These are phyloP conservation scores for Diaporthe capsici DNA, from an alignment of 2,329 filamentous ascomycete genomes.

Conservation along the genomic window DNA sequence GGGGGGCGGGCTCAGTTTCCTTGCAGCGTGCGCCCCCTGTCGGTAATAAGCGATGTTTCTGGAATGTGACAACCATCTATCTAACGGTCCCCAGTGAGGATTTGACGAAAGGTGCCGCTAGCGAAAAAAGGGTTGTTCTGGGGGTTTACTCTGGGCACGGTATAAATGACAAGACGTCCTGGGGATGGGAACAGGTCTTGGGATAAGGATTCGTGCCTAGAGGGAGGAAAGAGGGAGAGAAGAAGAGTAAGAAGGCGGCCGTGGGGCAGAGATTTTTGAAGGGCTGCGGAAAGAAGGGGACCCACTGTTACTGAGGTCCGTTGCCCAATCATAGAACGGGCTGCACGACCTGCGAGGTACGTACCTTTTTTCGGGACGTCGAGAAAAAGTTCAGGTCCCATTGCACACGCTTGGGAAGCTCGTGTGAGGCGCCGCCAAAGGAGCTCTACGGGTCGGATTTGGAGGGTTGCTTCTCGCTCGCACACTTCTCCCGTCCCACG, in stretches of 20 bases:
- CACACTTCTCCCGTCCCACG: slow-evolving; percentile 25
- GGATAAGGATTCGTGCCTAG: slow-evolving; percentile 93
- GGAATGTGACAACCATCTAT: slow-evolving; percentile 91
- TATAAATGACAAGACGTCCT: slow-evolving; percentile 91
- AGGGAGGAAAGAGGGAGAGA: slow-evolving; percentile 53
- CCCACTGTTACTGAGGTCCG: not conserved
- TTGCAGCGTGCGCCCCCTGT: slow-evolving; percentile 19
- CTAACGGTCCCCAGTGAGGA: slow-evolving; percentile 89
- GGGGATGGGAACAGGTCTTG: slow-evolving; percentile 77
- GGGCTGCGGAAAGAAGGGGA: not conserved
- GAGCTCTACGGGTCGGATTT: slow-evolving; percentile 38
- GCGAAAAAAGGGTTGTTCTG: slow-evolving; percentile 91
- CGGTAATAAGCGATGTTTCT: slow-evolving; percentile 5
- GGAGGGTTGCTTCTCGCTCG: slow-evolving; percentile 33
- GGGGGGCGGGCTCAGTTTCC: slow-evolving; percentile 14
- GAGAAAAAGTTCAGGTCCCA: slow-evolving; percentile 40
- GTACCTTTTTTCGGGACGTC: slow-evolving; percentile 35
- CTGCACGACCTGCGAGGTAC: slow-evolving; percentile 12
- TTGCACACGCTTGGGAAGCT: slow-evolving; percentile 31
- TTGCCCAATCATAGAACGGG: slow-evolving; percentile 1
- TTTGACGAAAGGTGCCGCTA: slow-evolving; percentile 86
- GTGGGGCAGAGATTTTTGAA: slow-evolving; percentile 46
- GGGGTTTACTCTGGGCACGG: slow-evolving; percentile 83
- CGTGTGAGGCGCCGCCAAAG: slow-evolving; percentile 32
- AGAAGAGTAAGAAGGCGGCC: slow-evolving; percentile 42